These are phyloP conservation scores for Baorangia bicolor DNA, from an alignment of 768 basidiomycete species.

Conservation along the genomic window DNA sequence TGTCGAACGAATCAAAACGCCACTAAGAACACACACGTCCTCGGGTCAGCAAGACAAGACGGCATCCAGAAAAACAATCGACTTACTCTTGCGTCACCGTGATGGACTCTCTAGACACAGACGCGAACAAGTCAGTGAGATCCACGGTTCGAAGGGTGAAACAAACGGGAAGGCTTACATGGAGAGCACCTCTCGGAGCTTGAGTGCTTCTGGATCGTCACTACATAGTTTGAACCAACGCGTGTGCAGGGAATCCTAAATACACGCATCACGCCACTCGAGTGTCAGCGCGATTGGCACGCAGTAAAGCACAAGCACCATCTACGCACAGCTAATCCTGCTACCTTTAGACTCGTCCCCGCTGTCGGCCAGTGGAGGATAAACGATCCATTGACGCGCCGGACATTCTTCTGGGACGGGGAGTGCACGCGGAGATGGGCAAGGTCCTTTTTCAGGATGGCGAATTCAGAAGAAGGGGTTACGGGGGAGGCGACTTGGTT, in stretches of 20 bases:
- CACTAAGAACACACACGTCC: slow-evolving; percentile 10
- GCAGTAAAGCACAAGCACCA: background rate
- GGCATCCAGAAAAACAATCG: background rate
- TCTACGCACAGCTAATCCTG: slow-evolving; percentile 7
- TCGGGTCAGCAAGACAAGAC: slow-evolving; percentile 7
- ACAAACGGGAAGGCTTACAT: slow-evolving; percentile 20
- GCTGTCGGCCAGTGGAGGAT: slow-evolving; percentile 28
- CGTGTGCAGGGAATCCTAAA: slow-evolving; percentile 23
- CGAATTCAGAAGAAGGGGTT: slow-evolving; percentile 16
- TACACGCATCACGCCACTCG: background rate
- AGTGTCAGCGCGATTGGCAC: background rate
- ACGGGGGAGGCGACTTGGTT: slow-evolving; percentile 9
- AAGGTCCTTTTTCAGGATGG: slow-evolving; percentile 29
- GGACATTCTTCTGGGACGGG: slow-evolving; percentile 29
- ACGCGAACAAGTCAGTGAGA: slow-evolving; percentile 2
- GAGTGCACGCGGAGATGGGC: slow-evolving; percentile 31
- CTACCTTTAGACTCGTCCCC: slow-evolving; percentile 1
- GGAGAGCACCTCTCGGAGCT: slow-evolving; percentile 26
- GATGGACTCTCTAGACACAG: slow-evolving; percentile 18
- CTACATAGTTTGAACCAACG: slow-evolving; percentile 27
- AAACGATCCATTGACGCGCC: slow-evolving; percentile 17
- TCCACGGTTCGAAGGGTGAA: background rate
- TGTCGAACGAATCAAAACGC: slow-evolving; percentile 15
- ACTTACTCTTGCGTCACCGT: slow-evolving; percentile 25
- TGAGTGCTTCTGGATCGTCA: slow-evolving; percentile 22